phyloP scores from a whole-genome alignment of 2,329 filamentous ascomycete genomes.

The Monosporascus sp. region DNA sequence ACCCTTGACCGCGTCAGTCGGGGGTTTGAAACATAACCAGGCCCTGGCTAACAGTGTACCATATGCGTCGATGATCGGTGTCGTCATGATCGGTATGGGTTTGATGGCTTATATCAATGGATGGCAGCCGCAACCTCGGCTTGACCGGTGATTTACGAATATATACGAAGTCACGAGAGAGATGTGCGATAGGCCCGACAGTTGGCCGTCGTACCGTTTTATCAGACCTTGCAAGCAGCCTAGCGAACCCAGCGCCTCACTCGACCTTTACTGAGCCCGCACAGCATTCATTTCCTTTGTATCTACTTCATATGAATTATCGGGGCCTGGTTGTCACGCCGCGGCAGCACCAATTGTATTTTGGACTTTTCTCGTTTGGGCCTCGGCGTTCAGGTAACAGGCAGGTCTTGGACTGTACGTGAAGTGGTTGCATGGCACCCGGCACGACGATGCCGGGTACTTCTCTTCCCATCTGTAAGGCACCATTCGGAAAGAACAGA shows the following conservation, averaged over 20 bases:
- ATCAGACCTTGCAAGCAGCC: background rate
- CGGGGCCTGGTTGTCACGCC: background rate
- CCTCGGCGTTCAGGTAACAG: slow-evolving; percentile 12
- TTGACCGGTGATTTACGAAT: slow-evolving; percentile 3
- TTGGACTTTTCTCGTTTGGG: slow-evolving; percentile 3
- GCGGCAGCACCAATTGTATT: background rate
- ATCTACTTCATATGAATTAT: slow-evolving; percentile 20
- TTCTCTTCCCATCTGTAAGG: background rate
- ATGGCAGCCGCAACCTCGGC: slow-evolving; percentile 54
- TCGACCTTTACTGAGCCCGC: background rate
- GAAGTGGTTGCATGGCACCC: slow-evolving; percentile 1
- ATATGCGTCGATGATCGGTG: slow-evolving; percentile 76
- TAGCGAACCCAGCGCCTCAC: background rate
- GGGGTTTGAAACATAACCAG: slow-evolving; percentile 36
- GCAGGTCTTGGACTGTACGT: slow-evolving; percentile 8
- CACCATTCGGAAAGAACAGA: background rate
- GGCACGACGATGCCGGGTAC: slow-evolving; percentile 3
- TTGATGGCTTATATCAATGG: slow-evolving; percentile 84
- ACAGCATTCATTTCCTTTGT: slow-evolving; percentile 20
- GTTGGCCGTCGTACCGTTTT: background rate
- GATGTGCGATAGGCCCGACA: slow-evolving; percentile 5
- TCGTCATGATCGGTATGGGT: slow-evolving; percentile 75
- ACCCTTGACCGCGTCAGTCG: slow-evolving; percentile 35
- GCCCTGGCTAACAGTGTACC: slow-evolving; percentile 56
- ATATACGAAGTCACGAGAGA: slow-evolving; percentile 7